Conservation (phyloP, 495 filamentous ascomycete genomes). For the Parmelia sp. region DNA sequence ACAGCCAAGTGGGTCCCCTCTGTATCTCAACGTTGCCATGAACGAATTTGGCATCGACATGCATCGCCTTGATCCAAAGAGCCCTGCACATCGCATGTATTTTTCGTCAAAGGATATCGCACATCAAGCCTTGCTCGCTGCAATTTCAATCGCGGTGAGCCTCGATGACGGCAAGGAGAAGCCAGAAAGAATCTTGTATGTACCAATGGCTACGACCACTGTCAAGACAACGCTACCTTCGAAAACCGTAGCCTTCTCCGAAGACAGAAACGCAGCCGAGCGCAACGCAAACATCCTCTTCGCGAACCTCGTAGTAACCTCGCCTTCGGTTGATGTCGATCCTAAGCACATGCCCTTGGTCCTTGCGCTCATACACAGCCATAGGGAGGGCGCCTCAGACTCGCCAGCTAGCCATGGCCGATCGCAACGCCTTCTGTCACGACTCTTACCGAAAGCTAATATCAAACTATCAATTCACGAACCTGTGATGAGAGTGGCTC, state of each 20-base stretch:
- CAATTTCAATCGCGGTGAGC: slow-evolving; percentile 84
- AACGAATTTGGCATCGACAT: slow-evolving; percentile 94
- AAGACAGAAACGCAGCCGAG: slow-evolving; percentile 69
- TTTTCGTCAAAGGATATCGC: slow-evolving; percentile 89
- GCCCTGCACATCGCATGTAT: slow-evolving; percentile 97
- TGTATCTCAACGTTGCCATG: slow-evolving; percentile 82
- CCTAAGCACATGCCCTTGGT: slow-evolving; percentile 85
- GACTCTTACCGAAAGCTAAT: slow-evolving; percentile 85
- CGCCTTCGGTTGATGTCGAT: slow-evolving; percentile 91
- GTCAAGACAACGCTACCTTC: slow-evolving; percentile 91
- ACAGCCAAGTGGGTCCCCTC: slow-evolving; percentile 56
- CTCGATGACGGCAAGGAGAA: slow-evolving; percentile 81
- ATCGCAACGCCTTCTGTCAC: slow-evolving; percentile 69
- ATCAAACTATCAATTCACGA: slow-evolving; percentile 96
- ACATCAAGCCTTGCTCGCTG: slow-evolving; percentile 89
- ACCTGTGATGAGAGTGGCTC: slow-evolving; percentile 80
- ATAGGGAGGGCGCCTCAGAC: slow-evolving; percentile 44
- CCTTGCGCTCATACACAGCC: slow-evolving; percentile 61
- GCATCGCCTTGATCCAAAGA: slow-evolving; percentile 86
- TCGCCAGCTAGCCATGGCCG: slow-evolving; percentile 33
- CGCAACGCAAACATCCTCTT: slow-evolving; percentile 95
- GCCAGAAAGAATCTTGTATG: slow-evolving; percentile 80
- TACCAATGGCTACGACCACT: slow-evolving; percentile 97
- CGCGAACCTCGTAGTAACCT: slow-evolving; percentile 92
- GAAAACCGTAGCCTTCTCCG: slow-evolving; percentile 77